phyloP scores from a whole-genome alignment of 1,284 basidiomycete species.

The Pseudozyma pruni region DNA sequence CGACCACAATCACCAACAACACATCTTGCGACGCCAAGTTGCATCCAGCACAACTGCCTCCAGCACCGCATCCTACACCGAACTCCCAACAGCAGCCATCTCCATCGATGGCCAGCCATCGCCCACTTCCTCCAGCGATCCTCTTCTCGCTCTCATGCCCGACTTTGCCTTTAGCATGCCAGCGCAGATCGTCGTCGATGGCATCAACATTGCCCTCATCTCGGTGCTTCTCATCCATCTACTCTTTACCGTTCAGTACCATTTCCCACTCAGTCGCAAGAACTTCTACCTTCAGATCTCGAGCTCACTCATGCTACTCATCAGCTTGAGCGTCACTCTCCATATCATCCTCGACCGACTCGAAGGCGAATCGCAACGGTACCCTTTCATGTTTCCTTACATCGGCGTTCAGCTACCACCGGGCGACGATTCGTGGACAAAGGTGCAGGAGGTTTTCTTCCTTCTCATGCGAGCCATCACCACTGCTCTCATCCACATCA shows the following conservation, averaged over 20 bases:
- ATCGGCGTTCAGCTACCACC: slow-evolving; percentile 78
- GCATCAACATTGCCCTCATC: slow-evolving; percentile 86
- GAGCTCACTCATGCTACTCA: slow-evolving; percentile 80
- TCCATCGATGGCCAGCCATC: slow-evolving; percentile 52
- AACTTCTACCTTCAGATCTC: slow-evolving; percentile 91
- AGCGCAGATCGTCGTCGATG: slow-evolving; percentile 86
- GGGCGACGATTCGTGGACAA: slow-evolving; percentile 78
- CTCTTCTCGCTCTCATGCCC: slow-evolving; percentile 57
- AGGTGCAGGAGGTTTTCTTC: slow-evolving; percentile 81
- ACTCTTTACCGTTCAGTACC: slow-evolving; percentile 93
- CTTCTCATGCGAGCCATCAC: slow-evolving; percentile 86
- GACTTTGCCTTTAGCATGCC: slow-evolving; percentile 81
- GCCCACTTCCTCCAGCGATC: slow-evolving; percentile 43
- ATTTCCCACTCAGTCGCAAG: slow-evolving; percentile 89
- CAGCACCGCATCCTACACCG: slow-evolving; percentile 19
- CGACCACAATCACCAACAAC: slow-evolving; percentile 1
- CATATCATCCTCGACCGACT: slow-evolving; percentile 76
- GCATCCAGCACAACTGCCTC: slow-evolving; percentile 8
- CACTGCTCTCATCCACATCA: slow-evolving; percentile 85
- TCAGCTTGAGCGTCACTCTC: slow-evolving; percentile 59
- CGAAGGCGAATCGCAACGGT: slow-evolving; percentile 75
- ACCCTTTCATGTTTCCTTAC: slow-evolving; percentile 96
- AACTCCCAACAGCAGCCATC: slow-evolving; percentile 42
- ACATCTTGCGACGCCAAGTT: slow-evolving; percentile 12
- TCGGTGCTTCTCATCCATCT: slow-evolving; percentile 90